Evolutionary conservation across 768 basidiomycete species (phyloP).

Genomic region (Xanthoconium stramineum): DNA sequence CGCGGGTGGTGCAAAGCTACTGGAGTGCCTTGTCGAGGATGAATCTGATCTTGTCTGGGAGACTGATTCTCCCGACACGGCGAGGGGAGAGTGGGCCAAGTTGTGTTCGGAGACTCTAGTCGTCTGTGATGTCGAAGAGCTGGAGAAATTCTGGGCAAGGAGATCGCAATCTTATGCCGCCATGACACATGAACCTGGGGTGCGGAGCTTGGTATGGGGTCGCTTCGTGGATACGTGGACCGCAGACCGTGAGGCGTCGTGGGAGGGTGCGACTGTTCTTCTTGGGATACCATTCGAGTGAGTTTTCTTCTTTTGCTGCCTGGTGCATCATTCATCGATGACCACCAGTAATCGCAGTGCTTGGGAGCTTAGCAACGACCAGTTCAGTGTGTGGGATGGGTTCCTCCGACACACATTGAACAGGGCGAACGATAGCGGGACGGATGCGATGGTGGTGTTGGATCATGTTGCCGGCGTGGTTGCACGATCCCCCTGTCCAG

Average conservation of each 20-base stretch:
- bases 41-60: slow-evolving; percentile 45
- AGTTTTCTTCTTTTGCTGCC: slow-evolving; percentile 25
- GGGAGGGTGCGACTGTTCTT: slow-evolving; percentile 52
- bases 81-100: slow-evolving; percentile 55
- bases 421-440: slow-evolving; percentile 59
- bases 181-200: slow-evolving; percentile 37
- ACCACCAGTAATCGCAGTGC: slow-evolving; percentile 35
- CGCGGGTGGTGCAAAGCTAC: slow-evolving; percentile 43
- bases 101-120: slow-evolving; percentile 55
- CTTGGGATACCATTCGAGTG: slow-evolving; percentile 64
- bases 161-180: slow-evolving; percentile 19
- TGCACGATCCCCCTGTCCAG: slow-evolving; percentile 36
- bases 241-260: slow-evolving; percentile 40
- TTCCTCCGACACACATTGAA: slow-evolving; percentile 50
- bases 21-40: slow-evolving; percentile 47
- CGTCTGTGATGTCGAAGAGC: slow-evolving; percentile 43
- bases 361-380: slow-evolving; percentile 55
- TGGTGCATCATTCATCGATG: slow-evolving; percentile 4
- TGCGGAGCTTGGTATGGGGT: slow-evolving; percentile 55
- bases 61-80: slow-evolving; percentile 41
- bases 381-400: slow-evolving; percentile 57
- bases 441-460: slow-evolving; percentile 51
- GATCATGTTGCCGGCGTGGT: slow-evolving; percentile 53
- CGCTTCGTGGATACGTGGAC: slow-evolving; percentile 56
- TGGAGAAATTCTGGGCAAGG: slow-evolving; percentile 52